phyloP scores from a whole-genome alignment of 1,284 basidiomycete genomes.

The Ceratobasidium theobromae region DNA sequence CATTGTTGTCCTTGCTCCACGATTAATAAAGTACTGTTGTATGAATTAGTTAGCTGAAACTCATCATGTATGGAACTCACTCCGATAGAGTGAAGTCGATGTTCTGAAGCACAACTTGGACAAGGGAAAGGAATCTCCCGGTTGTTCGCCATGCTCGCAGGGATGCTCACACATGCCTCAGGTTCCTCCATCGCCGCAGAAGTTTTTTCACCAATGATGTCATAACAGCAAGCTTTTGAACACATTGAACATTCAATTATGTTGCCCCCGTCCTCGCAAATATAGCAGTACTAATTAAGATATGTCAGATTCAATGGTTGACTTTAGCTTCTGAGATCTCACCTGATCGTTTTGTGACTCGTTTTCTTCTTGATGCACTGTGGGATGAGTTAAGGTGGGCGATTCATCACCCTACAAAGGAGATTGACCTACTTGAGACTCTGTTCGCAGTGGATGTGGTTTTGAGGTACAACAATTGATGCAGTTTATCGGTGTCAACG shows the following conservation, averaged over 20 bases:
- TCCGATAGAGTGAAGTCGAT: neutral
- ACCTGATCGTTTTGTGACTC: neutral
- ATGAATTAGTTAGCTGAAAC: neutral
- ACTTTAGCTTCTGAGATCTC: neutral
- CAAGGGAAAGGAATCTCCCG: neutral
- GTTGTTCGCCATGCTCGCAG: conserved; percentile 1
- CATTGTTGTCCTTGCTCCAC: neutral
- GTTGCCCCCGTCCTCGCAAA: conserved; percentile 14
- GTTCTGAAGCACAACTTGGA: neutral
- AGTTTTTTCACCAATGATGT: neutral
- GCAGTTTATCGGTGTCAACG: too few relatives aligned
- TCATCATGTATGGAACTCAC: neutral
- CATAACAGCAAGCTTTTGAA: neutral
- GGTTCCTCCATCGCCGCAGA: neutral
- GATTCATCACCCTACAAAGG: too few relatives aligned
- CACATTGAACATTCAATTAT: conserved; percentile 5
- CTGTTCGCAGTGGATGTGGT: too few relatives aligned
- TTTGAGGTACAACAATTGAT: too few relatives aligned
- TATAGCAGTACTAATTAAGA: conserved; percentile 8
- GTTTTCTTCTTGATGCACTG: too few relatives aligned
- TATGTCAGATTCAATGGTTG: neutral
- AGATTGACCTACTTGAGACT: too few relatives aligned
- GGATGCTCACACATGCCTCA: conserved; percentile 2
- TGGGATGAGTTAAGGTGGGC: too few relatives aligned
- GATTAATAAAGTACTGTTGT: conserved; percentile 8